Evolutionary conservation across 2,329 filamentous ascomycete species (phyloP).

Genomic region (Pseudocercospora crystallina): DNA sequence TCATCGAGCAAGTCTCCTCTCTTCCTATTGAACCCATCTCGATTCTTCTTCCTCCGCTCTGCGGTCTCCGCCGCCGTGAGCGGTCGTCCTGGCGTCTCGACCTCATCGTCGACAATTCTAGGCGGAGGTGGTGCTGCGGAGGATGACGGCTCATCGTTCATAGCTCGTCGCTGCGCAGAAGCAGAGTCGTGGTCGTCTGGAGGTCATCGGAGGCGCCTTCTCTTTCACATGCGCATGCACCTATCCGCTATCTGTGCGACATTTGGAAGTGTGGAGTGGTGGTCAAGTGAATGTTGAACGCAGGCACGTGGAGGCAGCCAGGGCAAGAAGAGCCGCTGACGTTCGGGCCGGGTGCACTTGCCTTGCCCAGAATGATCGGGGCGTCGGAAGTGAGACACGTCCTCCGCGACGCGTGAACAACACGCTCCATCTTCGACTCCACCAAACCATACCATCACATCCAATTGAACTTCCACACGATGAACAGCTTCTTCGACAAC

Average conservation of each 20-base stretch:
- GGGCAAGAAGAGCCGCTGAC: neutral
- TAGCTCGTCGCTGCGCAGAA: conserved; percentile 27
- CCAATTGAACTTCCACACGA: conserved; percentile 37
- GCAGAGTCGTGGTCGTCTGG: too few species aligned
- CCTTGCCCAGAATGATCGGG: neutral
- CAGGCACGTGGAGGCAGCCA: too few species aligned
- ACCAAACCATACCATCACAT: neutral
- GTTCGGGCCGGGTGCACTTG: conserved; percentile 6
- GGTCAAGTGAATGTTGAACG: too few species aligned
- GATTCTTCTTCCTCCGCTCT: conserved; percentile 32
- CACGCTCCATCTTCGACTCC: neutral
- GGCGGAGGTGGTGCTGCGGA: conserved; percentile 27
- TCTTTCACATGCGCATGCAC: too few species aligned
- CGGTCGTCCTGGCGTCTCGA: conserved; percentile 10
- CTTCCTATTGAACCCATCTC: conserved; percentile 39
- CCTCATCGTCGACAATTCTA: conserved; percentile 12
- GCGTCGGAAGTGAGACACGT: conserved; percentile 13
- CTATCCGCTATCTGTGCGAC: too few species aligned
- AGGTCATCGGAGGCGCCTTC: too few species aligned
- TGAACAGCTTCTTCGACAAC: conserved; percentile 94
- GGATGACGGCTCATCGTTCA: conserved; percentile 40
- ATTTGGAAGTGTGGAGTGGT: too few species aligned
- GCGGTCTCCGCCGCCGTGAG: conserved; percentile 24
- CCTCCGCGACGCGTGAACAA: conserved; percentile 6
- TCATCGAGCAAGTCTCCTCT: conserved; percentile 54